These are phyloP conservation scores for Cardamine chenopodiifolia DNA, from an alignment of 345 rosid species.

Conservation along the genomic window DNA sequence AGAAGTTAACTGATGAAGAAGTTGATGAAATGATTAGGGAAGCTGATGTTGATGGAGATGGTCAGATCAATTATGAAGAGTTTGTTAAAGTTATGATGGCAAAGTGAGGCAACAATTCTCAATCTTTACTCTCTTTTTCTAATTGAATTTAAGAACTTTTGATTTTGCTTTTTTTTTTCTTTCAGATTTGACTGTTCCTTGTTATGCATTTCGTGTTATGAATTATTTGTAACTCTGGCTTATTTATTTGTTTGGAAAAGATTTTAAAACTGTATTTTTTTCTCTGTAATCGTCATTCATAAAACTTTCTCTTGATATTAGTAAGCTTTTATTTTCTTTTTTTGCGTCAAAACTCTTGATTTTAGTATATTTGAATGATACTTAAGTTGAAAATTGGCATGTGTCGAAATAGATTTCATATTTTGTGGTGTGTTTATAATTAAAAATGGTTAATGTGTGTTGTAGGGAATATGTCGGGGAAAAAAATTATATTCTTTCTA, in stretches of 20 bases:
- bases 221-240: background rate
- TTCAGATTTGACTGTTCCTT: conserved; percentile 5
- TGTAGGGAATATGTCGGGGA: background rate
- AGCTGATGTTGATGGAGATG: conserved; percentile 50
- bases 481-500: background rate
- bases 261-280: background rate
- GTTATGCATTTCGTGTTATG: conserved; percentile 20
- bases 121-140: background rate
- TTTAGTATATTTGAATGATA: background rate
- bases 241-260: conserved; percentile 24
- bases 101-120: conserved; percentile 34
- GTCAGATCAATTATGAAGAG: conserved; percentile 47
- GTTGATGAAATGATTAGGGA: conserved; percentile 49
- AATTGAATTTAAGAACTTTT: background rate
- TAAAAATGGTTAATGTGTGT: background rate
- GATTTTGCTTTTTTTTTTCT: background rate
- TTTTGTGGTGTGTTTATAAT: background rate
- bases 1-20: conserved; percentile 58
- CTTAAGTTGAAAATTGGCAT: background rate
- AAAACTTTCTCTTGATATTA: background rate
- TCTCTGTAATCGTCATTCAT: background rate
- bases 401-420: background rate
- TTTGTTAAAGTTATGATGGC: conserved; percentile 52
- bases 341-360: background rate
- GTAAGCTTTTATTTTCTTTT: background rate